Conservation (phyloP, 306 rosid genomes). For the Inga leiocalycina region DNA sequence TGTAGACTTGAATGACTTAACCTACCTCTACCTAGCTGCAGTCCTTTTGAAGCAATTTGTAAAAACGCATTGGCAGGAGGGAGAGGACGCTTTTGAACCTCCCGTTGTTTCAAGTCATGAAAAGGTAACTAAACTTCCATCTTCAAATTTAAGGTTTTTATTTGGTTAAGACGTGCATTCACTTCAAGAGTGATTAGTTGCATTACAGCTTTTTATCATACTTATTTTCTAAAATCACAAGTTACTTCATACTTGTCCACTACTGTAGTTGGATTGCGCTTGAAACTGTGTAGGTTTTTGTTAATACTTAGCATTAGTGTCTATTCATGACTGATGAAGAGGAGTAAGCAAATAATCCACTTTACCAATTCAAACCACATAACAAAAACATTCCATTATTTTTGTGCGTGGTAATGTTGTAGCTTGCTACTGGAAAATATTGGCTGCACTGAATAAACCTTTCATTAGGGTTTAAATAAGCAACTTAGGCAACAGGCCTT, state of each 20-base stretch:
- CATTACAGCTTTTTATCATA: background rate
- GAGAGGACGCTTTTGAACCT: slow-evolving; percentile 82
- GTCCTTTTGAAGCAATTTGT: slow-evolving; percentile 93
- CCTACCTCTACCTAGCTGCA: slow-evolving; percentile 86
- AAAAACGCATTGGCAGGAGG: slow-evolving; percentile 94
- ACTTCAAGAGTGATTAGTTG: background rate
- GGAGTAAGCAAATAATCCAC: background rate
- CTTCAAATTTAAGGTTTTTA: slow-evolving; percentile 2
- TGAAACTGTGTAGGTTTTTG: background rate
- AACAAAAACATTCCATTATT: background rate
- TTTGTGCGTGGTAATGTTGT: background rate
- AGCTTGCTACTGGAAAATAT: background rate
- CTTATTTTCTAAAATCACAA: slow-evolving; percentile 8
- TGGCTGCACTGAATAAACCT: background rate
- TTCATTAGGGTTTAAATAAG: background rate
- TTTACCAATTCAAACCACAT: background rate
- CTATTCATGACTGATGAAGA: background rate
- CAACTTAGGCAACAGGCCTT: background rate
- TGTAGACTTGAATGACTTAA: slow-evolving; percentile 57
- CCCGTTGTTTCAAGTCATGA: slow-evolving; percentile 79
- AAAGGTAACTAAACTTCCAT: slow-evolving; percentile 53
- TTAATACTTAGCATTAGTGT: background rate
- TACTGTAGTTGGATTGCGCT: slow-evolving; percentile 5
- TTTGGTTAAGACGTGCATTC: slow-evolving; percentile 2
- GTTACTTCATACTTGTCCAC: background rate